A percentile compares a stretch with the other conserved stretches of the same genome.
phyloP scores from a whole-genome alignment of 345 rosid genomes.

The Syzygium aromaticum region DNA sequence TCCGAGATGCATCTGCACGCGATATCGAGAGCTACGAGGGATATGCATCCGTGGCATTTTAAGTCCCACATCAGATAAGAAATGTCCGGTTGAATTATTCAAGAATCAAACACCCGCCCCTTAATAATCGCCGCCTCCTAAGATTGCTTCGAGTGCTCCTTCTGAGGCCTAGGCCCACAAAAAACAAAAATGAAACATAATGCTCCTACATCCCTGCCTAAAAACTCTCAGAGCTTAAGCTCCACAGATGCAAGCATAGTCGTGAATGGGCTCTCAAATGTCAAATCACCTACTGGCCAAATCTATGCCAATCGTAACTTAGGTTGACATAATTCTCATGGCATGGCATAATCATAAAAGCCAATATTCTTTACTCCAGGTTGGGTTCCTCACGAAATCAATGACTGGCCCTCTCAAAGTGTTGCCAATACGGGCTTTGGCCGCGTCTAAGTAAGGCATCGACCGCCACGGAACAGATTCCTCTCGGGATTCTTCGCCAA shows the following conservation, averaged over 20 bases:
- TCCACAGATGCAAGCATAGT: background rate
- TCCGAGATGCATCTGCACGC: background rate
- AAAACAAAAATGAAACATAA: background rate
- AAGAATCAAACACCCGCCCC: accelerated
- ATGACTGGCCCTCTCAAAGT: background rate
- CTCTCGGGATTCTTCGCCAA: no score
- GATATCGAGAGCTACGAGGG: background rate
- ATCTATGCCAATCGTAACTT: background rate
- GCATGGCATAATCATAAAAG: background rate
- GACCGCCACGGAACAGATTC: background rate
- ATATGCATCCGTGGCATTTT: accelerated
- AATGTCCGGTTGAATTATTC: background rate
- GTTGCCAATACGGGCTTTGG: background rate
- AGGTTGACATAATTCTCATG: background rate
- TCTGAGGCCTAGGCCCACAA: accelerated
- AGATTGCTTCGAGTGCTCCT: background rate
- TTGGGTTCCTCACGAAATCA: background rate
- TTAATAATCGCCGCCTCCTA: background rate
- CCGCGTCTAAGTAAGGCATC: background rate
- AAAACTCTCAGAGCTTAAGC: background rate
- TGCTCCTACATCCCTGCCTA: background rate
- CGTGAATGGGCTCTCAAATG: background rate
- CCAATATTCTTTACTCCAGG: background rate
- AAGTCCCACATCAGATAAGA: background rate
- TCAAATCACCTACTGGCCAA: background rate